Percentiles rank a stretch among this genome's conserved stretches.
Evolutionary conservation across 805 yeast genomes (phyloP).

Genomic region (Candida xiaguanensis): DNA sequence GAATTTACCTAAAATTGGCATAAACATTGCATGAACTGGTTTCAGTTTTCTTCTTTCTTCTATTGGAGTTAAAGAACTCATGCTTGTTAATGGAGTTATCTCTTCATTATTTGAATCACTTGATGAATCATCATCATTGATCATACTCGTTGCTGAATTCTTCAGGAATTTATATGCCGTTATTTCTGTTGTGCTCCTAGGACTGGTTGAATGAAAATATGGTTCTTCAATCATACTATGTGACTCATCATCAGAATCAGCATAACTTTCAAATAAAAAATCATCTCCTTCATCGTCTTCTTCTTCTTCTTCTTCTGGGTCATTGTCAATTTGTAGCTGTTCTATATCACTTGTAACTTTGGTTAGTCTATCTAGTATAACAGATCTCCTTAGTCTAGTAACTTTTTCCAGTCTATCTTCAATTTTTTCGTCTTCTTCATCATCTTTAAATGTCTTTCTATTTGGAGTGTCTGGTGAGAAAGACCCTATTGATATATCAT

Average conservation of each 20-base stretch:
- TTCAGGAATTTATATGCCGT: conserved; percentile 4
- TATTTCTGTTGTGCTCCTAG: not conserved
- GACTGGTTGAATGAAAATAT: not conserved
- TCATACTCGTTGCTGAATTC: conserved; percentile 5
- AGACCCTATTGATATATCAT: conserved; percentile 31
- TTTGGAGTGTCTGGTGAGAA: conserved; percentile 38
- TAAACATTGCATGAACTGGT: conserved; percentile 50
- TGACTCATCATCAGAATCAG: conserved; percentile 4
- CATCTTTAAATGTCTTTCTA: not conserved
- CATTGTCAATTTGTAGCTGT: conserved; percentile 19
- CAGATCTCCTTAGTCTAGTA: conserved; percentile 27
- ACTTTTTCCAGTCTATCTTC: too few relatives aligned
- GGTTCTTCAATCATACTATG: not conserved
- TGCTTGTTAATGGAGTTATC: conserved; percentile 36
- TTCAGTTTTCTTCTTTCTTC: conserved; percentile 24
- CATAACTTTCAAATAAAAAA: conserved; percentile 5
- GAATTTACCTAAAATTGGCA: conserved; percentile 52
- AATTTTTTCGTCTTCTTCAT: conserved; percentile 2
- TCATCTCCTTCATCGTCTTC: conserved; percentile 16
- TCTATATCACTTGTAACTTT: conserved; percentile 37
- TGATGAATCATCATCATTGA: conserved; percentile 5
- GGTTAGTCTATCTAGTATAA: conserved; percentile 34
- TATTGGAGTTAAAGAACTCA: conserved; percentile 21
- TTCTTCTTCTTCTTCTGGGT: too few relatives aligned
- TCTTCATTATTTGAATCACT: conserved; percentile 4